Evolutionary conservation across 495 filamentous ascomycete species (phyloP).

Genomic region (Penicillium taxi): DNA sequence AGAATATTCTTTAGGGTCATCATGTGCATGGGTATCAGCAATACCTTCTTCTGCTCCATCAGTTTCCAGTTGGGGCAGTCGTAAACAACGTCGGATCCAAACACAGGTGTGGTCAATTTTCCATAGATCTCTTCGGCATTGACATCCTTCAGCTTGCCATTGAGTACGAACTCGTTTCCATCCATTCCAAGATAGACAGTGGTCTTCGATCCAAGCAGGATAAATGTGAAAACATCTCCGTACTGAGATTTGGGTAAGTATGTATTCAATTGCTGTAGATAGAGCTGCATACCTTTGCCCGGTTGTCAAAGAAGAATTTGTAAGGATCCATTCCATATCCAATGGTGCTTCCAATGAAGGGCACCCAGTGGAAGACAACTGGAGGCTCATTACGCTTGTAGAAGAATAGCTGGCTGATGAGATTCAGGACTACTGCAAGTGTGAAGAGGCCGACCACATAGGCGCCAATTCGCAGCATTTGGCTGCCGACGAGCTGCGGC

Average conservation of each 20-base stretch:
- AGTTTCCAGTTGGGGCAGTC: slow-evolving; percentile 81
- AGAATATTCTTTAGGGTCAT: background rate
- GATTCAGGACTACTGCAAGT: slow-evolving; percentile 54
- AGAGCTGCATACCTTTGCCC: slow-evolving; percentile 50
- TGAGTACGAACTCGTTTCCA: slow-evolving; percentile 82
- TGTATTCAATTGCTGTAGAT: too few relatives aligned
- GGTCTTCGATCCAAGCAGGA: slow-evolving; percentile 66
- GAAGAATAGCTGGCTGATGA: slow-evolving; percentile 60
- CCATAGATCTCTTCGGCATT: slow-evolving; percentile 77
- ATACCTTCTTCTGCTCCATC: slow-evolving; percentile 74
- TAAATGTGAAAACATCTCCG: slow-evolving; percentile 74
- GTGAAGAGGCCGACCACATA: slow-evolving; percentile 25
- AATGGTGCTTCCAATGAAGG: slow-evolving; percentile 69
- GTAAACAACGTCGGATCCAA: slow-evolving; percentile 79
- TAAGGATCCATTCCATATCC: slow-evolving; percentile 80
- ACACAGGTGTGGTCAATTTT: slow-evolving; percentile 75
- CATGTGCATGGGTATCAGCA: too few relatives aligned
- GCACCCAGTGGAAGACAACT: slow-evolving; percentile 78
- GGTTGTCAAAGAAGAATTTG: slow-evolving; percentile 63
- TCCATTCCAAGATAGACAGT: slow-evolving; percentile 69
- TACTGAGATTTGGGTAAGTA: slow-evolving; percentile 42
- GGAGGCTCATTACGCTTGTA: slow-evolving; percentile 68
- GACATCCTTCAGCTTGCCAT: slow-evolving; percentile 74
- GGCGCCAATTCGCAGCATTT: slow-evolving; percentile 14
- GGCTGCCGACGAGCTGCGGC: slow-evolving; percentile 14